These are phyloP conservation scores for Claviceps sp. DNA, from an alignment of 2,329 filamentous ascomycete species.

Conservation along the genomic window DNA sequence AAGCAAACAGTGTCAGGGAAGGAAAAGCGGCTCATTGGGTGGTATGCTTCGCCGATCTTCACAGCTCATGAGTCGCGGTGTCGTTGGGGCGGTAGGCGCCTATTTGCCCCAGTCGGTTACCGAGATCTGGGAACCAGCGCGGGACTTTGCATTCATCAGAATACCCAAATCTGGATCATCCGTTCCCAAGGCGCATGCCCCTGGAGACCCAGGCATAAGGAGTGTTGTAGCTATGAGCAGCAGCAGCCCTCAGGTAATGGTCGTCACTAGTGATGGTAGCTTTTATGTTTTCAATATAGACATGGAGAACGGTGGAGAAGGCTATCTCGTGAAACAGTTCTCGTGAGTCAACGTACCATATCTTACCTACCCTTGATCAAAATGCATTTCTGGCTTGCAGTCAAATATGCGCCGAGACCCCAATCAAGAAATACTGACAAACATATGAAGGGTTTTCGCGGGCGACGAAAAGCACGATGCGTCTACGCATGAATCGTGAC, in stretches of 20 bases:
- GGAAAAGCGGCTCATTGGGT: slow-evolving; percentile 65
- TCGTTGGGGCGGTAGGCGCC: slow-evolving; percentile 78
- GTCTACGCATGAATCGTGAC: slow-evolving; percentile 26
- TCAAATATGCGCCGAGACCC: background rate
- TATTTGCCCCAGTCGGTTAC: slow-evolving; percentile 90
- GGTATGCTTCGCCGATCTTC: slow-evolving; percentile 90
- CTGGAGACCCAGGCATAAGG: slow-evolving; percentile 35
- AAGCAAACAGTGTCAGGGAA: slow-evolving; percentile 22
- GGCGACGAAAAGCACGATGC: slow-evolving; percentile 40
- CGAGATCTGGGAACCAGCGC: slow-evolving; percentile 91
- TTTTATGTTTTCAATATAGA: slow-evolving; percentile 96
- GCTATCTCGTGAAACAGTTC: slow-evolving; percentile 79
- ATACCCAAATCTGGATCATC: slow-evolving; percentile 49
- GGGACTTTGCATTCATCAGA: slow-evolving; percentile 95
- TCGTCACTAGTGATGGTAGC: slow-evolving; percentile 87
- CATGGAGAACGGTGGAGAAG: slow-evolving; percentile 87
- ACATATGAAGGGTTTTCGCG: slow-evolving; percentile 32
- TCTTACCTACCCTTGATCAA: background rate
- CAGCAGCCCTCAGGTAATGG: slow-evolving; percentile 91
- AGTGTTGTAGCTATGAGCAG: slow-evolving; percentile 98
- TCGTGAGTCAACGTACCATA: slow-evolving; percentile 48
- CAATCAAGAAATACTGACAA: slow-evolving; percentile 3
- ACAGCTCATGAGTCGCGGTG: slow-evolving; percentile 78
- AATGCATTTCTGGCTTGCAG: background rate
- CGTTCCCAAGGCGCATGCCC: slow-evolving; percentile 8